phyloP scores from a whole-genome alignment of 2,329 filamentous ascomycete species.

The Sordariomycetes sp. region DNA sequence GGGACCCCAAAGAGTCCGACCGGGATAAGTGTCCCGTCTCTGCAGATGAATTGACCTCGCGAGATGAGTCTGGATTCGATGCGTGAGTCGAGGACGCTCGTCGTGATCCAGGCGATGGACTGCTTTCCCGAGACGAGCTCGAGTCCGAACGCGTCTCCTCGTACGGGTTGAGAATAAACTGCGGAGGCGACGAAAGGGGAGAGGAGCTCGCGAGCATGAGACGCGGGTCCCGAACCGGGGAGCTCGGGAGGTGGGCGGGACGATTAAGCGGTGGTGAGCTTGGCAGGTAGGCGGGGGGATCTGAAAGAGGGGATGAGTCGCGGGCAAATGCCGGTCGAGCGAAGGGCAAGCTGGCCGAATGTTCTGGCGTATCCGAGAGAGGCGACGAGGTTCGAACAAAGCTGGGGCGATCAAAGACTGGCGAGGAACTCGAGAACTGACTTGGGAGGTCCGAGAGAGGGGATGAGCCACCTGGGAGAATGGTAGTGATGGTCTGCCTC shows the following conservation, averaged over 20 bases:
- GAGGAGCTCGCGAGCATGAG: slow-evolving; percentile 28
- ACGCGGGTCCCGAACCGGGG: background rate
- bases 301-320: background rate
- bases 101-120: slow-evolving; percentile 15
- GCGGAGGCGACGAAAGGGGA: slow-evolving; percentile 43
- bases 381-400: background rate
- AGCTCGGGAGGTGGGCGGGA: background rate
- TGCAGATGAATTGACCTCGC: background rate
- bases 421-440: background rate
- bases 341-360: background rate
- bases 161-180: slow-evolving; percentile 37
- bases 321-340: background rate
- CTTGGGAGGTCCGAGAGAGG: background rate
- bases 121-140: slow-evolving; percentile 20
- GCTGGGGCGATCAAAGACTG: background rate
- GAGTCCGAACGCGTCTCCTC: slow-evolving; percentile 21
- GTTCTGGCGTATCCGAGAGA: background rate
- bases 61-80: background rate
- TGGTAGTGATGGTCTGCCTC: background rate
- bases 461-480: background rate
- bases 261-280: background rate
- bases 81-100: background rate
- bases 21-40: background rate
- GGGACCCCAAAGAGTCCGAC: background rate
- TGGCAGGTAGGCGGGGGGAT: background rate